A percentile compares a stretch with the other conserved stretches of the same genome.
phyloP scores from a whole-genome alignment of 306 rosid genomes.

The Fragaria iinumae region DNA sequence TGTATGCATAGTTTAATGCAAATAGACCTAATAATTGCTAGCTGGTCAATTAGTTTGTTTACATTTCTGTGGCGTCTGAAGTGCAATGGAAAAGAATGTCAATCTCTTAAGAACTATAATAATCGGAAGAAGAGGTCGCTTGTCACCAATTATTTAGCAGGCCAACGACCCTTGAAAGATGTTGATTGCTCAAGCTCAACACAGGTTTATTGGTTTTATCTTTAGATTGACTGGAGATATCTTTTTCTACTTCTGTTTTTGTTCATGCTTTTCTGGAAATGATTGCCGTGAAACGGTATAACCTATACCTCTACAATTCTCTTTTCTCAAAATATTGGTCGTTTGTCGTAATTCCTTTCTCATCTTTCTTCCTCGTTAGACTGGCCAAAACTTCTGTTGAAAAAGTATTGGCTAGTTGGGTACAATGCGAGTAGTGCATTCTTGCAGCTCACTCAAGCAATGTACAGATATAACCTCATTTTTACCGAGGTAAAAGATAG shows the following conservation, averaged over 20 bases:
- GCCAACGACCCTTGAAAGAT: constrained; percentile 24
- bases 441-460: not conserved
- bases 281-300: too few species aligned
- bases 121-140: constrained; percentile 38
- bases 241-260: too few species aligned
- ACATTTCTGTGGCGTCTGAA: constrained; percentile 12
- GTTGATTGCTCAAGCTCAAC: constrained; percentile 29
- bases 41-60: constrained; percentile 1
- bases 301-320: too few species aligned
- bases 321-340: too few species aligned
- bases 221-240: too few species aligned
- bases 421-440: not conserved
- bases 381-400: not conserved
- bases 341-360: too few species aligned
- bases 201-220: not conserved
- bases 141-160: constrained; percentile 39
- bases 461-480: not conserved
- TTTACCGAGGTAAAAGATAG: not conserved
- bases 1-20: not conserved
- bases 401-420: not conserved
- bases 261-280: too few species aligned
- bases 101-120: constrained; percentile 30
- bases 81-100: constrained; percentile 25
- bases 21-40: constrained; percentile 1
- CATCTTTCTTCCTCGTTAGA: not conserved